Percentiles rank a stretch among this genome's conserved stretches.
phyloP scores from a whole-genome alignment of 768 basidiomycete genomes.

The Boletus tylopilopsis region DNA sequence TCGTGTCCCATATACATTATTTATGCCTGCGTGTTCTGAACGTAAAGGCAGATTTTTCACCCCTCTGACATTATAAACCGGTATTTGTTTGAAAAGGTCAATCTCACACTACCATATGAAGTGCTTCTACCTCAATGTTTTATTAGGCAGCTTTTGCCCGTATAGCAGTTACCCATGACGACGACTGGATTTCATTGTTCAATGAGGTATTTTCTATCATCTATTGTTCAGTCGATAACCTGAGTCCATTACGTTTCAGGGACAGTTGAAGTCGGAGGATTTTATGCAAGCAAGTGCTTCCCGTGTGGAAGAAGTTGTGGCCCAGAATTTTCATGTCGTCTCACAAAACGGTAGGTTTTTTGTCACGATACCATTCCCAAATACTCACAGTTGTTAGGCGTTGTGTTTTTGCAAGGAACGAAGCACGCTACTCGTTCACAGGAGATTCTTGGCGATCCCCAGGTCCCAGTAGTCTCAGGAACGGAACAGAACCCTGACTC shows the following conservation, averaged over 20 bases:
- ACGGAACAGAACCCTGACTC: too few relatives aligned
- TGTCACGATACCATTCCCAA: neutral
- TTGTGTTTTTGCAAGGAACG: neutral
- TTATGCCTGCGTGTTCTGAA: neutral
- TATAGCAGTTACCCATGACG: slow-evolving; percentile 5
- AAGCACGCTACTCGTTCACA: too few relatives aligned
- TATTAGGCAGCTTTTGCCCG: neutral
- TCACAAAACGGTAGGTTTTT: neutral
- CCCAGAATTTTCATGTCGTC: neutral
- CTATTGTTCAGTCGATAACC: too few relatives aligned
- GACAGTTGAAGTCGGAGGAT: neutral
- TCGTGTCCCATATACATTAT: neutral
- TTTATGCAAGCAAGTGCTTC: neutral
- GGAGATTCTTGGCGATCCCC: too few relatives aligned
- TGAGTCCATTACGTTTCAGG: neutral
- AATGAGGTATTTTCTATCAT: neutral
- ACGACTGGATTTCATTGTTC: slow-evolving; percentile 2
- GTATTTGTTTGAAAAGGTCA: neutral
- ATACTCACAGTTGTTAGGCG: neutral
- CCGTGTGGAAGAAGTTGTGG: neutral
- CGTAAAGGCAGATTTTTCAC: slow-evolving; percentile 5
- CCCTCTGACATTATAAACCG: slow-evolving; percentile 12
- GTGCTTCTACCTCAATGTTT: neutral
- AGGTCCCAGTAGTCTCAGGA: too few relatives aligned
- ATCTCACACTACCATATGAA: neutral